Base-by-base conservation (phyloP, 2,329 filamentous ascomycete genomes). In the Hypomyces perniciosus region DNA sequence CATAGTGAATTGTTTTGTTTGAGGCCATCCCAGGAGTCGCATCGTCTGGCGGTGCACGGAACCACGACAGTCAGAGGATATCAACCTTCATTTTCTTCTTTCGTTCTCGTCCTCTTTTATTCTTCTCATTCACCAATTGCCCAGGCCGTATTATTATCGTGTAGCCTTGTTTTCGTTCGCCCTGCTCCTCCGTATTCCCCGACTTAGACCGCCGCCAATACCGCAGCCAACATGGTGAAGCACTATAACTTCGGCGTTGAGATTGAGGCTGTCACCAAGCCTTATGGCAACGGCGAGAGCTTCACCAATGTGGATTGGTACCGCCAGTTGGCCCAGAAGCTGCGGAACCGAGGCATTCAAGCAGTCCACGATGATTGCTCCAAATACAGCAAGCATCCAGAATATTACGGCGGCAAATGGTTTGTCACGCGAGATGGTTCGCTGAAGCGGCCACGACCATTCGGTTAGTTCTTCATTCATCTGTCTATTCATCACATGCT, bases 401-500 rank as follows among this genome's bases (percentile, higher is more conserved):
- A 71, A 55, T 69, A 71, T 56, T 71, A 71, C 42, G 67, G 67
- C 50, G 67, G 66, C 12, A 71, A 71, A 56, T 71, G 68, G 68
- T 71, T 69, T 53, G 66, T 71, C 50, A 71, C 68, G 8, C 61
- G 67, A 30, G 68, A 71, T 52, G 68, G 68, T 5, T 71, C 68
- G 26, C 56, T 71, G 40, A 68, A 69, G 54, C 59, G 68, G n/a
- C 64, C 64, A 47, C 59, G 60, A 31, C 68, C 68, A 8, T 62
- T 62, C 46, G 67, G 67, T 69, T 61, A 34, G 65, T 61, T 38
- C 6, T 29, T 9, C 33, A 35, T 35, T 9, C 33, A 35, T 35
- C 33, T 35, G 33, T 35, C 33, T n/a, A 37, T 31, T 31, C 37
- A 28, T 37, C 38, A 13, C 48, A 42, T 35, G 34, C 28, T 29